Evolutionary conservation across 345 rosid genomes (phyloP).

Genomic region (Arabidopsis thaliana): TAIR10.1 NC_003076.8:26051501-26052000

Average conservation of each 20-base stretch:
- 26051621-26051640: slow-evolving; percentile 36
- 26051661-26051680: slow-evolving; percentile 54
- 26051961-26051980: slow-evolving; percentile 88
- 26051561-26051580: not conserved
- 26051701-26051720: slow-evolving; percentile 66
- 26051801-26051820: slow-evolving; percentile 58
- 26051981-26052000: slow-evolving; percentile 63
- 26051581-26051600: not conserved
- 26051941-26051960: slow-evolving; percentile 93
- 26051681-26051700: slow-evolving; percentile 74
- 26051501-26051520: slow-evolving; percentile 90
- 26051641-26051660: not conserved
- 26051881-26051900: slow-evolving; percentile 68
- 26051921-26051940: slow-evolving; percentile 68
- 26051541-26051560: not conserved
- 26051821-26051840: slow-evolving; percentile 79
- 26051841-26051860: slow-evolving; percentile 68
- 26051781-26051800: slow-evolving; percentile 60
- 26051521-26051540: slow-evolving; percentile 53
- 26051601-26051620: slow-evolving; percentile 19
- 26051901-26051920: slow-evolving; percentile 82
- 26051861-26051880: slow-evolving; percentile 67
- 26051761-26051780: slow-evolving; percentile 81
- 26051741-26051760: slow-evolving; percentile 84
- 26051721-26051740: slow-evolving; percentile 89